Conservation (phyloP, 164 flowering plant species). For the Vitis vinifera region DNA sequence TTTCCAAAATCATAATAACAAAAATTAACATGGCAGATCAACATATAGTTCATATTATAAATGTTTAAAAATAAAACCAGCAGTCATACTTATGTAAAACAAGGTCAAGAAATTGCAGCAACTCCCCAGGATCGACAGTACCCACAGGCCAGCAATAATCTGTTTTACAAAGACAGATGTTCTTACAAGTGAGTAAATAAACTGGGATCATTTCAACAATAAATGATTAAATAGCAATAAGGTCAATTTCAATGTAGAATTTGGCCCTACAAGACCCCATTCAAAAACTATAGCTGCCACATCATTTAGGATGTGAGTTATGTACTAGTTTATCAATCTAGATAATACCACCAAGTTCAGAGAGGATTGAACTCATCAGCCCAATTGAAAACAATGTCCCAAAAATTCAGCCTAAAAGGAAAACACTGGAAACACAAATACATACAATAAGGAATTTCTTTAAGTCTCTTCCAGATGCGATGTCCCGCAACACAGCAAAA, state of each 20-base stretch:
- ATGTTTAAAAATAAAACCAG: background rate
- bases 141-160: slow-evolving; percentile 55
- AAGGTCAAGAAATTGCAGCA: slow-evolving; percentile 62
- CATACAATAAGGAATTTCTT: slow-evolving; percentile 56
- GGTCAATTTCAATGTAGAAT: too few species aligned
- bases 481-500: slow-evolving; percentile 26
- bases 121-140: slow-evolving; percentile 48
- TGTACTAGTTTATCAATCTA: too few species aligned
- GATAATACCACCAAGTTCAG: too few species aligned
- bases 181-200: background rate
- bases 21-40: background rate
- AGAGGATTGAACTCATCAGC: too few species aligned
- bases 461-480: slow-evolving; percentile 54
- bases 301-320: too few species aligned
- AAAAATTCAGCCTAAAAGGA: background rate
- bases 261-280: too few species aligned
- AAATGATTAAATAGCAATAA: too few species aligned
- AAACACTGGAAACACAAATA: background rate
- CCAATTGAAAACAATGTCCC: background rate
- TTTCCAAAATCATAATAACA: background rate
- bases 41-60: background rate
- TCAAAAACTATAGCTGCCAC: too few species aligned
- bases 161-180: slow-evolving; percentile 15
- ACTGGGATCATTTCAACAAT: too few species aligned
- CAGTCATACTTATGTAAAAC: slow-evolving; percentile 42